phyloP scores from a whole-genome alignment of 345 rosid species.

The Salix suchowensis region DNA sequence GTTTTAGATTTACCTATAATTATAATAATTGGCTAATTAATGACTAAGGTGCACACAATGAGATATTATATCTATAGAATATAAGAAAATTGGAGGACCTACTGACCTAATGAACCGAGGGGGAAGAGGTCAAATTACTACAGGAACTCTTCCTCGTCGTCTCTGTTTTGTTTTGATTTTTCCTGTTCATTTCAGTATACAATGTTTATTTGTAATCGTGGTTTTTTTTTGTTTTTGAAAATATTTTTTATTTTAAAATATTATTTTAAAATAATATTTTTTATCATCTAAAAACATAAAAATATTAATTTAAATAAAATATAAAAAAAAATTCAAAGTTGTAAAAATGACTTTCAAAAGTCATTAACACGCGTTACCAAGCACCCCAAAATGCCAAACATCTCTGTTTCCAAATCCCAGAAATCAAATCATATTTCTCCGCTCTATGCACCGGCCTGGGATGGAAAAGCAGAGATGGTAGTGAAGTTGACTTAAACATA shows the following conservation, averaged over 20 bases:
- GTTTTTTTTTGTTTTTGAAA: no score
- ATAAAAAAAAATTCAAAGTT: no score
- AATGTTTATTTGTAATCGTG: background rate
- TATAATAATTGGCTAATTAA: background rate
- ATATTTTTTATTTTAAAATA: no score
- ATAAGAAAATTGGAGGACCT: background rate
- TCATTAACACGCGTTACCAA: no score
- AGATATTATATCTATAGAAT: constrained; percentile 2
- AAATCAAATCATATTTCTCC: background rate
- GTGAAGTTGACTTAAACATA: constrained; percentile 46
- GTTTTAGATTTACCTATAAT: no score
- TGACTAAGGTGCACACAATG: background rate
- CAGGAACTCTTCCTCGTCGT: constrained; percentile 25
- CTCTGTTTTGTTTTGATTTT: background rate
- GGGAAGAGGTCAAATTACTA: constrained; percentile 7
- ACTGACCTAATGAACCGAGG: background rate
- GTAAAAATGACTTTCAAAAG: no score
- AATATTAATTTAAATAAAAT: no score
- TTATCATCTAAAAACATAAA: no score
- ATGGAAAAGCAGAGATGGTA: constrained; percentile 47
- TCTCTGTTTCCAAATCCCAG: constrained; percentile 38
- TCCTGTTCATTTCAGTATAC: constrained; percentile 29
- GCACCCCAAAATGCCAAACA: constrained; percentile 40
- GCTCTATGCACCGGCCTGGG: background rate
- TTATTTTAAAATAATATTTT: no score